phyloP scores from a whole-genome alignment of 352 stramenopile genomes.

The Globisporangium nunn region DNA sequence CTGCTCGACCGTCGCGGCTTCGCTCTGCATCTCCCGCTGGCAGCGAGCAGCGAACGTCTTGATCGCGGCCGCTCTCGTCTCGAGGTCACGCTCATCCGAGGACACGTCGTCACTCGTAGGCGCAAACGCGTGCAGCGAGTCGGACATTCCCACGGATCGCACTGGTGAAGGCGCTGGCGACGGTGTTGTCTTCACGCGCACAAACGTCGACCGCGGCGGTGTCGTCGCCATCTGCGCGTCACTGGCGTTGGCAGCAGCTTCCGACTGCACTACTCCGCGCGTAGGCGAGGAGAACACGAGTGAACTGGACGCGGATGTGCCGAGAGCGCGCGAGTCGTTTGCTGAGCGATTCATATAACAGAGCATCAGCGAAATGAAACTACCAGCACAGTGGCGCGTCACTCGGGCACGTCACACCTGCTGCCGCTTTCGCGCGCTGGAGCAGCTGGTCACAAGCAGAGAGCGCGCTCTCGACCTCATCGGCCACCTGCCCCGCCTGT shows the following conservation, averaged over 20 bases:
- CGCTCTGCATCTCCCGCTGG: constrained; percentile 32
- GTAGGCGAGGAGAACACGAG: not conserved
- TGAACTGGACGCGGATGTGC: not conserved
- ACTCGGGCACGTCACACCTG: not conserved
- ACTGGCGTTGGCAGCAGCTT: not conserved
- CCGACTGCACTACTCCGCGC: not conserved
- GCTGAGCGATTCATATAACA: not conserved
- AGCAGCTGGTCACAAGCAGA: constrained; percentile 47
- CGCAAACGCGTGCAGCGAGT: not conserved
- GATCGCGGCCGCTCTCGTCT: constrained; percentile 24
- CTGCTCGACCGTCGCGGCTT: constrained; percentile 16
- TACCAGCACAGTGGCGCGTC: not conserved
- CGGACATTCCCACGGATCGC: not conserved
- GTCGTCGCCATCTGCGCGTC: not conserved
- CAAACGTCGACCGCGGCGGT: not conserved
- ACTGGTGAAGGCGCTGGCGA: not conserved
- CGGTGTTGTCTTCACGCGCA: constrained; percentile 1
- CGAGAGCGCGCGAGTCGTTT: not conserved
- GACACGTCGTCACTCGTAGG: constrained; percentile 9
- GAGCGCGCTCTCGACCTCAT: constrained; percentile 50
- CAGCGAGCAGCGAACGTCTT: constrained; percentile 24
- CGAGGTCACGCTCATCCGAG: constrained; percentile 20
- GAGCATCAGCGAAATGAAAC: constrained; percentile 2
- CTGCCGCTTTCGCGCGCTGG: constrained; percentile 9
- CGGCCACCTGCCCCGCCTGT: constrained; percentile 31